Conservation (phyloP, 495 filamentous ascomycete species). For the Penicillium arizonense region DNA sequence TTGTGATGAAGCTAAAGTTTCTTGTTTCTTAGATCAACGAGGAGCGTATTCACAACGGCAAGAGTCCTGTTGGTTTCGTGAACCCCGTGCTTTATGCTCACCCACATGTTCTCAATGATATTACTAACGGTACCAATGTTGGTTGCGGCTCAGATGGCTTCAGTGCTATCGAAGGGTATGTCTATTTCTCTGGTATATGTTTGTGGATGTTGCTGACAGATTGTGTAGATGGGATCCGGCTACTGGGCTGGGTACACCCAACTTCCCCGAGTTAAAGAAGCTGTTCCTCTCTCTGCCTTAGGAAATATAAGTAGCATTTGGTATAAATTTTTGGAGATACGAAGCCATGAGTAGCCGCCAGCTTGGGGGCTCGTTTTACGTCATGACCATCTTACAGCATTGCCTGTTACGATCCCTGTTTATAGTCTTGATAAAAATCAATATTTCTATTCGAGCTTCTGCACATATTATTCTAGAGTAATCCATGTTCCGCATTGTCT, state of each 20-base stretch:
- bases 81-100: conserved; percentile 51
- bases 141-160: conserved; percentile 53
- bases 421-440: too few species aligned
- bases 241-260: conserved; percentile 53
- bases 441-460: too few species aligned
- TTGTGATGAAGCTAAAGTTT: background rate
- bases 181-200: background rate
- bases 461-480: too few species aligned
- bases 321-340: background rate
- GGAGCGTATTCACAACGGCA: conserved; percentile 44
- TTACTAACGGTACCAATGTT: conserved; percentile 43
- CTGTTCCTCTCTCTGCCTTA: conserved; percentile 36
- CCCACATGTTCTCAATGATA: conserved; percentile 47
- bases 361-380: too few species aligned
- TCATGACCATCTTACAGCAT: too few species aligned
- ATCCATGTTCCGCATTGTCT: too few species aligned
- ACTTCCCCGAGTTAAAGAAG: conserved; percentile 47
- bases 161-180: conserved; percentile 40
- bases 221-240: conserved; percentile 49
- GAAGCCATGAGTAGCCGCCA: too few species aligned
- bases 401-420: too few species aligned
- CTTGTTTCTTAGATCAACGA: conserved; percentile 38
- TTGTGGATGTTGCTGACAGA: background rate
- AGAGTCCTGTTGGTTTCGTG: conserved; percentile 50
- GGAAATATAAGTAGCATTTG: background rate